Conservation (phyloP, 257 asterid genomes). For the Avicennia marina region DNA sequence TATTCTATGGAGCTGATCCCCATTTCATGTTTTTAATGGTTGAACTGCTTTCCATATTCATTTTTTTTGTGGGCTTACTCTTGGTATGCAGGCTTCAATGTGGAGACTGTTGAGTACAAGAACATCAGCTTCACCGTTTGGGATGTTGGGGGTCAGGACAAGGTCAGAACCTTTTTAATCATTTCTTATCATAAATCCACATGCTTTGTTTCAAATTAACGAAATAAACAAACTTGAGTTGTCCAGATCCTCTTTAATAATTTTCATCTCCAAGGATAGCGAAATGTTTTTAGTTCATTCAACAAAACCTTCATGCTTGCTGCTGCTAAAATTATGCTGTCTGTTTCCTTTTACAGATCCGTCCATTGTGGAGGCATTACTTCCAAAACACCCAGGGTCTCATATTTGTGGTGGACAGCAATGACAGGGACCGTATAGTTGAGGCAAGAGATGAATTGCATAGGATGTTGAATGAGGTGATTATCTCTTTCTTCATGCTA, state of each 20-base stretch:
- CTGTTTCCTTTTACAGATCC: constrained; percentile 50
- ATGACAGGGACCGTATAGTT: constrained; percentile 87
- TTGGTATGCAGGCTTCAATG: constrained; percentile 47
- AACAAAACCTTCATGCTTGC: background rate
- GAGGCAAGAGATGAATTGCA: constrained; percentile 98
- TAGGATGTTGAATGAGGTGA: constrained; percentile 93
- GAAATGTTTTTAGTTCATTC: background rate
- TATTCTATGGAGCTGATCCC: background rate
- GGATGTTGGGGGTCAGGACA: constrained; percentile 74
- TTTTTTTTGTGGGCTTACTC: background rate
- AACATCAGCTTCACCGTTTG: constrained; percentile 70
- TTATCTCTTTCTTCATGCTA: background rate
- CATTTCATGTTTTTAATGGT: constrained; percentile 9
- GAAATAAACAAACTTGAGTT: background rate
- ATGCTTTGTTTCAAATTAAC: background rate
- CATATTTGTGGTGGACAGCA: constrained; percentile 90
- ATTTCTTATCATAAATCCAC: background rate
- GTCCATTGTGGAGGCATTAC: constrained; percentile 98
- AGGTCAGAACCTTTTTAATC: constrained; percentile 29
- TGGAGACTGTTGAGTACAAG: constrained; percentile 67
- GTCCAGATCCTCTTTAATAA: background rate
- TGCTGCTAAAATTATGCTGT: constrained; percentile 1
- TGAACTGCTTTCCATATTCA: background rate
- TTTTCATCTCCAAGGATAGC: background rate
- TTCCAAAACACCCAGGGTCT: constrained; percentile 97